Evolutionary conservation across 2,329 filamentous ascomycete genomes (phyloP), one percentile per base, ranked within the genome.

Genomic region (Arthroderma sp.): DNA sequence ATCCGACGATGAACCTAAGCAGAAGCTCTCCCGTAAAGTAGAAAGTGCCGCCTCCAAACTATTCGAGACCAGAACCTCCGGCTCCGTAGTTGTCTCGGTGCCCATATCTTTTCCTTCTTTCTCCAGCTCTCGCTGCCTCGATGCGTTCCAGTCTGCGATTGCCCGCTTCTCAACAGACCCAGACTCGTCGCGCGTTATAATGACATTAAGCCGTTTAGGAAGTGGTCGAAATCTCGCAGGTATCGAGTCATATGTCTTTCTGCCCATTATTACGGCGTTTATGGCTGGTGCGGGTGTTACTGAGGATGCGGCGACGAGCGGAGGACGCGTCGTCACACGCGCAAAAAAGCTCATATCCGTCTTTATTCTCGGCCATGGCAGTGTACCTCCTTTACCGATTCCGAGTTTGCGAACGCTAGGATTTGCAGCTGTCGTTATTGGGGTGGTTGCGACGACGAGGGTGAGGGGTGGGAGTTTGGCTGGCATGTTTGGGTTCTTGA

Each of bases 311-410:
- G 47, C n/a, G 56, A 2, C 59, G 58, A 11, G 8, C 0, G 70
- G 67, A 2, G 70, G 60, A 15, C 85, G 82, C 65, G 87, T 89
- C 2, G 91, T 97, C 41, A 95, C 86, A 59, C 91, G 85, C 17
- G 89, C 87, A 71, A 98, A 98, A 71, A 95, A 97, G 39, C 84
- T 83, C 89, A 98, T 95, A 73, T 98, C 93, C 61, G 86, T 84
- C 71, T 84, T 88, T 35, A 97, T 80, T 44, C 86, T 86, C 0
- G 86, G 88, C 93, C 93, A 98, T 2, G 93, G 93, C 56, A 98
- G 82, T 2, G 78, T 80, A 60, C 89, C 89, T 59, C 79, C 78
- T 51, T 81, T 79, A 59, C 93, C 93, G 66, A 98, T 97, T 69
- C 93, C 93, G 77, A 96, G 88, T 66, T 78, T 83, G 56, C 71